These are phyloP conservation scores for Colletotrichum sp. DNA, from an alignment of 2,329 filamentous ascomycete species.

Conservation along the genomic window DNA sequence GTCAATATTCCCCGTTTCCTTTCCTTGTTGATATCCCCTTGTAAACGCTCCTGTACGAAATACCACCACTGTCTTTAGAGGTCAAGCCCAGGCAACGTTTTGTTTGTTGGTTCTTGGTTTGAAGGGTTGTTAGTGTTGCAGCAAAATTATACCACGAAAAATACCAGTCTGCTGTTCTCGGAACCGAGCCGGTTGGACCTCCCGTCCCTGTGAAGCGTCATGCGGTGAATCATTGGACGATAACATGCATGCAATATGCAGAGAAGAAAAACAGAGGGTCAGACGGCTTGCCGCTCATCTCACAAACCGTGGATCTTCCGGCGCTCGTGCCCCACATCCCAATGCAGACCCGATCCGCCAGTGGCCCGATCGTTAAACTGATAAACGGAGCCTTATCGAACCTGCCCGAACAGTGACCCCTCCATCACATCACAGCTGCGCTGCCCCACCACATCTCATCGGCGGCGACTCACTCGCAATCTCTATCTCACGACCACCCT, in stretches of 20 bases:
- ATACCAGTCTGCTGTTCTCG: not conserved
- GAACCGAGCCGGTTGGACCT: not conserved
- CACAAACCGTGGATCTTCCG: not conserved
- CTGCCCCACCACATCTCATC: conserved; percentile 18
- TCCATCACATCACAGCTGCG: conserved; percentile 8
- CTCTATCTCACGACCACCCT: not conserved
- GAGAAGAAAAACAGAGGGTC: not conserved
- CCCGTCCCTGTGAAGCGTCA: not conserved
- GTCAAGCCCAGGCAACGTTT: not conserved
- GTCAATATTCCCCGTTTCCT: not conserved
- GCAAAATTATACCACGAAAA: not conserved
- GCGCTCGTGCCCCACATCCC: not conserved
- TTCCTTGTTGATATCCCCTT: conserved; percentile 17
- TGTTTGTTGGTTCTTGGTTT: not conserved
- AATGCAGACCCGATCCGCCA: not conserved
- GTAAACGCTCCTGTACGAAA: conserved; percentile 3
- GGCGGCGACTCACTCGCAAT: conserved; percentile 11
- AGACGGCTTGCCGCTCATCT: not conserved
- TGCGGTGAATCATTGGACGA: not conserved
- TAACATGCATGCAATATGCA: not conserved
- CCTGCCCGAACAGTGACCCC: conserved; percentile 11
- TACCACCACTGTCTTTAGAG: conserved; percentile 6
- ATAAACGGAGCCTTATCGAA: conserved; percentile 19
- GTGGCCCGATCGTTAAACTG: not conserved
- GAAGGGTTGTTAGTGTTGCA: not conserved